These are phyloP conservation scores for Aureobasidium sp. DNA, from an alignment of 2,329 filamentous ascomycete species.

Conservation along the genomic window DNA sequence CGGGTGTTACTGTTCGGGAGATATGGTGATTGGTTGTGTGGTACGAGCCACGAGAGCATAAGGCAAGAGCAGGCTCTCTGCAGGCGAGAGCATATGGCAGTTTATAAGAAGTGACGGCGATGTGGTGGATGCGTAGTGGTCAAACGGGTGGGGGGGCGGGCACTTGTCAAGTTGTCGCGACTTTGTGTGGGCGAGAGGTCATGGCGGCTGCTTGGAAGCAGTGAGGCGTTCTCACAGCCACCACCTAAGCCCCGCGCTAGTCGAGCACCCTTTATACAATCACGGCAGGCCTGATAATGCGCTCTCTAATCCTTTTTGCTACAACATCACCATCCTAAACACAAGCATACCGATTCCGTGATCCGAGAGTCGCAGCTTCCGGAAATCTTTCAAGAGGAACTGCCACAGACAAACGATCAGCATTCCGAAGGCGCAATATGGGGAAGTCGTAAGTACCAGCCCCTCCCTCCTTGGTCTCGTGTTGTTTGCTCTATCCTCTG, in stretches of 20 bases:
- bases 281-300: not conserved
- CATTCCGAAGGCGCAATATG: conserved; percentile 6
- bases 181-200: not conserved
- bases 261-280: not conserved
- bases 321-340: not conserved
- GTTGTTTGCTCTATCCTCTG: not conserved
- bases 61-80: not conserved
- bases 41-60: not conserved
- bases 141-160: not conserved
- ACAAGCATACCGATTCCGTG: not conserved
- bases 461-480: not conserved
- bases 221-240: not conserved
- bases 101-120: not conserved
- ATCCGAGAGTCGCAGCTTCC: not conserved
- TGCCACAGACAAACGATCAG: not conserved
- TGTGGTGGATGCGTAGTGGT: not conserved
- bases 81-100: not conserved
- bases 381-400: not conserved
- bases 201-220: not conserved
- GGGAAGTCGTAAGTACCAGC: conserved; percentile 13
- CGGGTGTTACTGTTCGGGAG: no score
- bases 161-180: not conserved
- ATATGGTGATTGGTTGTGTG: not conserved
- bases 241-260: conserved; percentile 4
- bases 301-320: not conserved